Percentiles rank a stretch among this genome's conserved stretches.
These are phyloP conservation scores for Luffa acutangula DNA, from an alignment of 306 rosid species.

Conservation along the genomic window DNA sequence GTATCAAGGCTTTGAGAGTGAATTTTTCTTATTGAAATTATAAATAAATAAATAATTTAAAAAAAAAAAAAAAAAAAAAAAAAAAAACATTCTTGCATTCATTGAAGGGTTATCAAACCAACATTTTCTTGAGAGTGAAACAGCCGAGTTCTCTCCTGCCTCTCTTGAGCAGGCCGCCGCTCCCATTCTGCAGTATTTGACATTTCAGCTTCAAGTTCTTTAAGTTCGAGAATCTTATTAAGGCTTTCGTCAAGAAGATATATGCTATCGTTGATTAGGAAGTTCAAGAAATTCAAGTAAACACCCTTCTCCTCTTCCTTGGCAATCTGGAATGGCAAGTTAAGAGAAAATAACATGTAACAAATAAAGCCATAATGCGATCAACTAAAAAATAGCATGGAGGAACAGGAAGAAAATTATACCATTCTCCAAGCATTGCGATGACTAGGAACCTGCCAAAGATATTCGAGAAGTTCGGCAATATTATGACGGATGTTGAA, in stretches of 20 bases:
- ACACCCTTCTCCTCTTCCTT: conserved; percentile 98
- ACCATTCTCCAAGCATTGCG: conserved; percentile 99
- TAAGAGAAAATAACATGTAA: conserved; percentile 4
- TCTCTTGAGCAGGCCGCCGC: conserved; percentile 76
- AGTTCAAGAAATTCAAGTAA: conserved; percentile 92
- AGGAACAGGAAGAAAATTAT: neutral
- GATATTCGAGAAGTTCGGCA: conserved; percentile 96
- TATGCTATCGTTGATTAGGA: conserved; percentile 90
- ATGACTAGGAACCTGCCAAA: conserved; percentile 99
- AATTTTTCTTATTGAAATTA: too few species aligned
- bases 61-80: too few species aligned
- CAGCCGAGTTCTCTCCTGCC: conserved; percentile 93
- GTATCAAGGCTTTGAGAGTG: neutral
- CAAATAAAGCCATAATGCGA: neutral
- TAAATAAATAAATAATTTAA: too few species aligned
- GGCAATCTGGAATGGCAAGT: conserved; percentile 64
- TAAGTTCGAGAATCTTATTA: conserved; percentile 93
- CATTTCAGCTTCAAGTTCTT: conserved; percentile 98
- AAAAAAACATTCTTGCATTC: neutral
- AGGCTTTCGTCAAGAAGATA: conserved; percentile 96
- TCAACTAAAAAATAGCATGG: neutral
- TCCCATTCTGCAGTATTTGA: conserved; percentile 91
- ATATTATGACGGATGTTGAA: conserved; percentile 96
- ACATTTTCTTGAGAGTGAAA: conserved; percentile 98
- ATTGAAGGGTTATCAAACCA: conserved; percentile 18